Evolutionary conservation across 208 protist genomes (phyloP).

Genomic region (Trypanosoma caninum): DNA sequence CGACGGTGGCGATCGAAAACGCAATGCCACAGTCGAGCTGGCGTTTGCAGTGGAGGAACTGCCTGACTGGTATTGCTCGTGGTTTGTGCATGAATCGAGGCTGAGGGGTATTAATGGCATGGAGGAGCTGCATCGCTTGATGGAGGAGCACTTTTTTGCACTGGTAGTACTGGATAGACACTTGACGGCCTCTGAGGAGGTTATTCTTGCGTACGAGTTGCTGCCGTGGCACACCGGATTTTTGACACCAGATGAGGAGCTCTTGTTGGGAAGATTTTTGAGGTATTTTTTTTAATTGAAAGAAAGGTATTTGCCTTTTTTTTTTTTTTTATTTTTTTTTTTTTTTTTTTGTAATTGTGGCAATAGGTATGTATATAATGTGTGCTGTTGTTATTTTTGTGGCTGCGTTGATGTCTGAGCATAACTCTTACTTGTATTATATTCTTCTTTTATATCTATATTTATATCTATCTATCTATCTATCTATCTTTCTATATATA

Average conservation of each 20-base stretch:
- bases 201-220: constrained; percentile 60
- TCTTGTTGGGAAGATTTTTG: constrained; percentile 51
- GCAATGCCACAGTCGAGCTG: constrained; percentile 71
- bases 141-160: constrained; percentile 59
- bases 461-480: too few species aligned
- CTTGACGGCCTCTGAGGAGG: constrained; percentile 65
- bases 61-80: constrained; percentile 58
- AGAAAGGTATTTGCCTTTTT: not conserved
- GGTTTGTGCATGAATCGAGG: constrained; percentile 30
- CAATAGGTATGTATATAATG: too few species aligned
- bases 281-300: constrained; percentile 58
- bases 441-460: not conserved
- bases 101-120: constrained; percentile 30
- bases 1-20: constrained; percentile 31
- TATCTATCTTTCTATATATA: too few species aligned
- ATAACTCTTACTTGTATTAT: not conserved
- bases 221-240: constrained; percentile 44
- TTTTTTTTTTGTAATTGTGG: not conserved
- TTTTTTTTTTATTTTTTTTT: constrained; percentile 8
- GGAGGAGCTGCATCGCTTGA: constrained; percentile 26
- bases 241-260: constrained; percentile 34
- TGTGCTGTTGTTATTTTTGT: not conserved
- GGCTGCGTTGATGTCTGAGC: not conserved
- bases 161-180: constrained; percentile 49
- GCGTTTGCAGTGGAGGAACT: constrained; percentile 55